Conservation (phyloP, 2,329 filamentous ascomycete genomes). For the Zasmidium citrigriseum region DNA sequence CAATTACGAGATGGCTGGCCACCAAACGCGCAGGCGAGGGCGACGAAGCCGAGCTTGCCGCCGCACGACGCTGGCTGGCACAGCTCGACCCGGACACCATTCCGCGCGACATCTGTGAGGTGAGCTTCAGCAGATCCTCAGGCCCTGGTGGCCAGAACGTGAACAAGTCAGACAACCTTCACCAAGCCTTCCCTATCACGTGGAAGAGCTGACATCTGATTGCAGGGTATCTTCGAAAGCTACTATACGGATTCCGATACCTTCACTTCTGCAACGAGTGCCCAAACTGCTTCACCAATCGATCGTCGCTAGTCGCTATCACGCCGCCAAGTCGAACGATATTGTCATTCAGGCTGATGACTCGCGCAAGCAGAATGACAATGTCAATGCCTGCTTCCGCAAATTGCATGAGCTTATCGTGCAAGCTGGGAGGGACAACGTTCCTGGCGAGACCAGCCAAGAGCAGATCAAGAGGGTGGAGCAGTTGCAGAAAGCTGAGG, state of each 20-base stretch:
- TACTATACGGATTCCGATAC: constrained; percentile 59
- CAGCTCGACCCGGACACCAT: constrained; percentile 56
- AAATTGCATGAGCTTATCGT: constrained; percentile 59
- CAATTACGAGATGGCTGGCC: constrained; percentile 14
- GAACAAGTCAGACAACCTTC: constrained; percentile 59
- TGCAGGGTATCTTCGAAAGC: constrained; percentile 67
- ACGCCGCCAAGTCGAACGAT: constrained; percentile 53
- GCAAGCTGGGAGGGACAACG: constrained; percentile 50
- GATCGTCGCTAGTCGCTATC: constrained; percentile 57
- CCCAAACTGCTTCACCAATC: constrained; percentile 55
- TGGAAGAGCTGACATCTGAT: neutral
- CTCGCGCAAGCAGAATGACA: constrained; percentile 61
- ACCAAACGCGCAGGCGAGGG: constrained; percentile 17
- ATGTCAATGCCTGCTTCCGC: constrained; percentile 60
- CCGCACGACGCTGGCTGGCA: constrained; percentile 59
- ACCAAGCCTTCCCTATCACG: neutral
- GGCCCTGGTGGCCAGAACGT: constrained; percentile 69
- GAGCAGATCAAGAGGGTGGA: constrained; percentile 58
- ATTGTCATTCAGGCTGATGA: constrained; percentile 66
- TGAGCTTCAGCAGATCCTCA: constrained; percentile 65
- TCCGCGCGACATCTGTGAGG: constrained; percentile 56
- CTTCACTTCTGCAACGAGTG: constrained; percentile 54
- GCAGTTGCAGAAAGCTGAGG: constrained; percentile 58
- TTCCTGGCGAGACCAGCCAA: constrained; percentile 62
- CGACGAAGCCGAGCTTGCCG: constrained; percentile 29